These are phyloP conservation scores for Botrytis byssoidea DNA, from an alignment of 2,329 filamentous ascomycete genomes.

Conservation along the genomic window DNA sequence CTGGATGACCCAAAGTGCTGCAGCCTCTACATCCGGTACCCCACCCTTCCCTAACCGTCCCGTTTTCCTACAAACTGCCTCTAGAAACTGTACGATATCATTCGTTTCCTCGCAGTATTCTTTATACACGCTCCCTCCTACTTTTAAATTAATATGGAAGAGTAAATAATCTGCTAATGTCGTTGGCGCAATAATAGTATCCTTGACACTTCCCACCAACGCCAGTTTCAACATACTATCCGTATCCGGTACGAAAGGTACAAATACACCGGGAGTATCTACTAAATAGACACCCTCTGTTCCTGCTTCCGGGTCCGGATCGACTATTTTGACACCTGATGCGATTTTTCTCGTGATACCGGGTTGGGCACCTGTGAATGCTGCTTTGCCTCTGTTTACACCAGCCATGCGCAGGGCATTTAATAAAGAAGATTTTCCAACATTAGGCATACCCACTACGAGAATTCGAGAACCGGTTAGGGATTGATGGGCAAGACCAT, in stretches of 20 bases:
- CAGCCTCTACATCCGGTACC: slow-evolving; percentile 64
- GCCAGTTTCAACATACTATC: slow-evolving; percentile 95
- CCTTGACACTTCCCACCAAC: slow-evolving; percentile 85
- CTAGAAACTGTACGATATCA: slow-evolving; percentile 71
- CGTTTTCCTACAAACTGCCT: slow-evolving; percentile 67
- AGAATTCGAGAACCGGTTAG: slow-evolving; percentile 83
- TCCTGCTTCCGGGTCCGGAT: slow-evolving; percentile 46
- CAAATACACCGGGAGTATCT: slow-evolving; percentile 93
- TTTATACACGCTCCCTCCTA: slow-evolving; percentile 33
- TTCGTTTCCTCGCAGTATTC: slow-evolving; percentile 73
- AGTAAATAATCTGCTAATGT: slow-evolving; percentile 88
- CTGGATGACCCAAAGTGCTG: slow-evolving; percentile 77
- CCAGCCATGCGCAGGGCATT: slow-evolving; percentile 77
- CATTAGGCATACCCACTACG: slow-evolving; percentile 96
- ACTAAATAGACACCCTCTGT: slow-evolving; percentile 67
- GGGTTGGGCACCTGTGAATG: slow-evolving; percentile 80
- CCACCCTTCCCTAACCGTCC: slow-evolving; percentile 77
- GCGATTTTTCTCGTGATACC: slow-evolving; percentile 86
- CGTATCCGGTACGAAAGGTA: slow-evolving; percentile 82
- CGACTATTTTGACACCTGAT: slow-evolving; percentile 77
- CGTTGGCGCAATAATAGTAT: slow-evolving; percentile 74
- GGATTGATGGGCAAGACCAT: slow-evolving; percentile 51
- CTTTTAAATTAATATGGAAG: slow-evolving; percentile 67
- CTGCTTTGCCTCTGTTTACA: slow-evolving; percentile 65
- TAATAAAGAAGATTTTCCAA: slow-evolving; percentile 92